phyloP scores from a whole-genome alignment of 257 asterid genomes.

The Gynochthodes officinalis region DNA sequence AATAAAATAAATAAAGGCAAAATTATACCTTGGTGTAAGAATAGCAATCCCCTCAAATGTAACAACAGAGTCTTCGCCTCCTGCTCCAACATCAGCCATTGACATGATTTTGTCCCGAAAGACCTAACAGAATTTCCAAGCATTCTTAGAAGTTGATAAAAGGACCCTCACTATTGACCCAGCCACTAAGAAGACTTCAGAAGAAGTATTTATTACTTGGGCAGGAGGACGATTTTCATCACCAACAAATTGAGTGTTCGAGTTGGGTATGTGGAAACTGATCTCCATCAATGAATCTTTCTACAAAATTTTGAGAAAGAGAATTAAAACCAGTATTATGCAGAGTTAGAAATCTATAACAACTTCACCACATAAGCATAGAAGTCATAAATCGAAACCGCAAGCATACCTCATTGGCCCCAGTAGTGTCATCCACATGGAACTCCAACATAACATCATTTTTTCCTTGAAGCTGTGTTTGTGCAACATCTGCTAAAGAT shows the following conservation, averaged over 20 bases:
- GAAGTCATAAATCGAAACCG: neutral
- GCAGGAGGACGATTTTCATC: conserved; percentile 89
- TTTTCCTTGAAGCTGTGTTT: conserved; percentile 97
- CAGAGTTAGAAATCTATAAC: neutral
- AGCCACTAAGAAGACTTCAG: neutral
- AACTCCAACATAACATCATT: conserved; percentile 92
- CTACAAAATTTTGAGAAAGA: conserved; percentile 30
- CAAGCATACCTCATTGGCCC: conserved; percentile 80
- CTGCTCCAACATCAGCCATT: conserved; percentile 94
- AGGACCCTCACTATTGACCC: too few species aligned
- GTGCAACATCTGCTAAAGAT: conserved; percentile 92
- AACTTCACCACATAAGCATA: conserved; percentile 1
- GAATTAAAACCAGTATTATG: neutral
- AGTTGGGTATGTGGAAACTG: conserved; percentile 88
- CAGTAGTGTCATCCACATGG: conserved; percentile 94
- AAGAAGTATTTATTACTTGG: conserved; percentile 42
- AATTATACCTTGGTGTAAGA: conserved; percentile 82
- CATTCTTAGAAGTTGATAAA: neutral
- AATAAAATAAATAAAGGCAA: neutral
- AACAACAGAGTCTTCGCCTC: conserved; percentile 94
- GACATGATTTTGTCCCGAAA: conserved; percentile 80
- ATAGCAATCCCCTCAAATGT: conserved; percentile 88
- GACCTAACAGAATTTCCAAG: conserved; percentile 42
- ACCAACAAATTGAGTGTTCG: conserved; percentile 90
- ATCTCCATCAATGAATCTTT: conserved; percentile 98